Evolutionary conservation across 1,139 yeast genomes (phyloP).

Genomic region (Lodderomyces margitis): DNA sequence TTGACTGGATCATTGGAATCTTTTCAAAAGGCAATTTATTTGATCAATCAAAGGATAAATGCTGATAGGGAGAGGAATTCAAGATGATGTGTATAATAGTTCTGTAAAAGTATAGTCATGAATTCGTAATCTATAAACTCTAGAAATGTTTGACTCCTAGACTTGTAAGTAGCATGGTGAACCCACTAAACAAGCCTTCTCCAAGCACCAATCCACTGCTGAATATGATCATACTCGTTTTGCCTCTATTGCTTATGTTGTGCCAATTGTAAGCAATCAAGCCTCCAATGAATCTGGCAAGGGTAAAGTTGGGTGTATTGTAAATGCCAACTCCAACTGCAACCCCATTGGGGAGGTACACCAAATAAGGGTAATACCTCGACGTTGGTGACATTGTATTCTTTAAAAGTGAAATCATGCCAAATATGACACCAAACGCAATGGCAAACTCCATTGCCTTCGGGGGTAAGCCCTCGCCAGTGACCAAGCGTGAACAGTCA

Average conservation of each 20-base stretch:
- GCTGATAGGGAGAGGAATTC: constrained; percentile 54
- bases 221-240: constrained; percentile 74
- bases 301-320: constrained; percentile 88
- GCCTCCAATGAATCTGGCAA: constrained; percentile 92
- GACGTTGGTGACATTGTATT: constrained; percentile 46
- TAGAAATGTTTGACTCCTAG: constrained; percentile 48
- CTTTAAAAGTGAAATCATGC: constrained; percentile 62
- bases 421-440: constrained; percentile 67
- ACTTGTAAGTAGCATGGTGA: constrained; percentile 76
- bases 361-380: constrained; percentile 41
- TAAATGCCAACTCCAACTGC: constrained; percentile 97
- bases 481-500: constrained; percentile 89
- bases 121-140: constrained; percentile 3
- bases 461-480: constrained; percentile 88
- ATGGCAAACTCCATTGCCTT: constrained; percentile 66
- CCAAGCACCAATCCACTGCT: constrained; percentile 93
- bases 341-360: constrained; percentile 85
- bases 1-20: constrained; percentile 69
- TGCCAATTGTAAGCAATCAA: constrained; percentile 65
- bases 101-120: not conserved
- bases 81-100: constrained; percentile 7
- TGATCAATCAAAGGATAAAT: constrained; percentile 75
- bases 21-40: constrained; percentile 72
- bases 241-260: constrained; percentile 23
- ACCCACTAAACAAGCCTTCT: constrained; percentile 84